These are phyloP conservation scores for Brassica hybrid DNA, from an alignment of 441 rosid genomes.

Conservation along the genomic window DNA sequence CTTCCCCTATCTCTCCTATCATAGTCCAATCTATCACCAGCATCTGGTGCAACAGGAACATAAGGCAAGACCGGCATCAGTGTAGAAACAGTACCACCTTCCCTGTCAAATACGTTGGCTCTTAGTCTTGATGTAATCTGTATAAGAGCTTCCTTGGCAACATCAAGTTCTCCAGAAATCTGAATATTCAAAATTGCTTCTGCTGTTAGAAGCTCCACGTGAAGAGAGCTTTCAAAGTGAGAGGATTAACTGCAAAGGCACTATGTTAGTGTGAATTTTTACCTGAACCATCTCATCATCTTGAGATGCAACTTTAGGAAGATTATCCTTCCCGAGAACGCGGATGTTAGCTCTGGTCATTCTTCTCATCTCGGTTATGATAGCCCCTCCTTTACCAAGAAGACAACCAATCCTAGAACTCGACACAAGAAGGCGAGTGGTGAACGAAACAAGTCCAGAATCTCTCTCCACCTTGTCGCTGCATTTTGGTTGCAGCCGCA, in stretches of 20 bases:
- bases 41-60: slow-evolving; percentile 76
- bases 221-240: too few species aligned
- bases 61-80: slow-evolving; percentile 86
- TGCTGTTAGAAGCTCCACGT: neutral
- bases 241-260: slow-evolving; percentile 25
- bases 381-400: slow-evolving; percentile 94
- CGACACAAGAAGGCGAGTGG: slow-evolving; percentile 93
- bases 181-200: slow-evolving; percentile 42
- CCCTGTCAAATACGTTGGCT: slow-evolving; percentile 89
- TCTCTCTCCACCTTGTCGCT: slow-evolving; percentile 94
- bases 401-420: slow-evolving; percentile 95
- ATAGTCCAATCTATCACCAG: slow-evolving; percentile 40
- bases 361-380: slow-evolving; percentile 90
- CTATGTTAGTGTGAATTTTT: slow-evolving; percentile 23
- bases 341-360: slow-evolving; percentile 90
- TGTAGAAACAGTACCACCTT: slow-evolving; percentile 69
- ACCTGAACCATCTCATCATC: slow-evolving; percentile 99
- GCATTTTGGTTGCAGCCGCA: slow-evolving; percentile 89
- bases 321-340: slow-evolving; percentile 81
- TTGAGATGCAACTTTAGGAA: slow-evolving; percentile 87
- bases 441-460: slow-evolving; percentile 82
- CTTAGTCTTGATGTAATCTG: slow-evolving; percentile 81
- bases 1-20: slow-evolving; percentile 75
- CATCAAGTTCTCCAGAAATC: slow-evolving; percentile 95
- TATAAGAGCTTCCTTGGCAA: slow-evolving; percentile 93